Base-by-base conservation (phyloP, 129 eudicot species). In the Flaveria bidentis region DNA sequence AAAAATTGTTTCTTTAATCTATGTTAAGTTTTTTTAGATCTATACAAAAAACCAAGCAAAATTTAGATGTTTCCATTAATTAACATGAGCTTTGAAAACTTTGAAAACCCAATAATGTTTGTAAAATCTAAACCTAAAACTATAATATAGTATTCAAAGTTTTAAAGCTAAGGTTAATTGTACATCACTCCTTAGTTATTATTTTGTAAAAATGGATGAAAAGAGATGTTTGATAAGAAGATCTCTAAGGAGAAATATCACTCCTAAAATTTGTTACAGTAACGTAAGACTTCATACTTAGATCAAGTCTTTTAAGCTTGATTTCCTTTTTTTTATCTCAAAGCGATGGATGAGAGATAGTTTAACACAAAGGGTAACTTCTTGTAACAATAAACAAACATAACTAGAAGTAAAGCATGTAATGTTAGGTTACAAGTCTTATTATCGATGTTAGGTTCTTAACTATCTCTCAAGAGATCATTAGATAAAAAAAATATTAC, bases 111-210 rank as follows among this genome's bases (percentile, higher is more conserved):
- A 33, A 18, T 30, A 33, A 60, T 47, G 65, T 42, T 58, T 22
- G 15, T 44, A 74, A 74, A 16, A 10, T 63, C 47, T 63, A 63
- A 75, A 50, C 47, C 56, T 65, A 36, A 67, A 42, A 67, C 55
- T 61, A 26, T 25, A 17, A 60, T 58, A 56, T 57, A 57, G 1
- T 10, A 58, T 58, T 23, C 28, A 58, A 58, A n/a, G 11, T 58
- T 8, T 55, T 55, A 5, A 55, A 36, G 41, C 7, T 22, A 58
- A 22, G 15, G 0, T 11, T n/a, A 22, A 18, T 18, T 56, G 36
- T 58, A 22, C 15, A 2, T 22, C 65, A 58, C 14, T 58, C 65
- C 16, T 20, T 22, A 4, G 4, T 3, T 30, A 36, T 18, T 25
- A 18, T 55, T 18, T 55, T 25, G 2, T 7, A 55, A 12, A 18